Base-by-base conservation (phyloP, 768 basidiomycete genomes). In the Sporobolomyces roseus region DNA sequence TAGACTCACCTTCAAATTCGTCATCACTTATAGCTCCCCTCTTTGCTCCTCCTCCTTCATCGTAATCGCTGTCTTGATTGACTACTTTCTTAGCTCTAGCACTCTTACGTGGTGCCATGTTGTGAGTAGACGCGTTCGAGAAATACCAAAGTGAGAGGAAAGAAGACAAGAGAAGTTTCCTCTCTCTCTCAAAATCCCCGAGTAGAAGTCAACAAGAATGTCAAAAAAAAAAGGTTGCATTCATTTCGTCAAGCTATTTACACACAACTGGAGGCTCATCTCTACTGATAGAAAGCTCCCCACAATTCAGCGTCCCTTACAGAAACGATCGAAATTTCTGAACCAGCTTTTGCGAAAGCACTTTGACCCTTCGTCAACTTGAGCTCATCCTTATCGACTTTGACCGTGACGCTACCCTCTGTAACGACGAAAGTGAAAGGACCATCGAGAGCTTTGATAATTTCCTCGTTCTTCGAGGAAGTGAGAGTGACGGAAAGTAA, bases 381-480 rank as follows among this genome's bases (percentile, higher is more conserved):
- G 3, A 74, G 23, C 4, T 12, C 30, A 27, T 74, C 67, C 4
- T n/a, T 35, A 32, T 46, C 70, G 23, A 63, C 66, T 0, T 23
- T 66, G 13, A 62, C 59, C n/a, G 33, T 53, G 38, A 74, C 63
- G 4, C 36, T 21, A 1, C 71, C 74, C 13, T 63, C 52, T 10
- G 64, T 72, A 55, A 72, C 71, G 46, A 72, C 62, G 45, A 72
- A 64, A 21, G 63, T 63, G 38, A 70, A 56, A 4, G 74, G 71
- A 0, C 74, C 68, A 32, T 70, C 65, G 61, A 68, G 68, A 50
- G 63, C 29, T 1, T 50, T 23, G 50, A 69, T 25, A 25, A 9
- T 25, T 29, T 69, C 68, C 27, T 13, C 1, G 2, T 35, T 0
- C 5, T 45, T 17, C 2, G 50, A 13, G 1, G 68, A 6, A 5